Evolutionary conservation across 1,284 basidiomycete species (phyloP).

Genomic region (Ustilago sp.): DNA sequence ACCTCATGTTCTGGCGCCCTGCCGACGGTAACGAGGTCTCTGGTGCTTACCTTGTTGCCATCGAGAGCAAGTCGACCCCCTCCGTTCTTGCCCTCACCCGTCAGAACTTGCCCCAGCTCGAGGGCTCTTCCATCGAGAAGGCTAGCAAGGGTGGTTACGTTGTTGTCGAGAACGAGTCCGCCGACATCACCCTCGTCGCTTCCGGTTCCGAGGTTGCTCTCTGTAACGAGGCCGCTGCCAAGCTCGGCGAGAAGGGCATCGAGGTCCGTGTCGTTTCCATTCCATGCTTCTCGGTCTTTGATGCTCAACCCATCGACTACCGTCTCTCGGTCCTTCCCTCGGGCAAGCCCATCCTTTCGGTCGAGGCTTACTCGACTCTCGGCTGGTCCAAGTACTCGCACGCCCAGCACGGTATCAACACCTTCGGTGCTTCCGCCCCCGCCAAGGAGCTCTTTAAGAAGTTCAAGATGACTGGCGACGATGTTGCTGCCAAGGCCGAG

Average conservation of each 20-base stretch:
- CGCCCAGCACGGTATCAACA: slow-evolving; percentile 62
- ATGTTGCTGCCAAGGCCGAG: slow-evolving; percentile 81
- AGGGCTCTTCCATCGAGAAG: slow-evolving; percentile 85
- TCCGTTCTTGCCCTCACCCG: slow-evolving; percentile 85
- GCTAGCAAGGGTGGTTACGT: slow-evolving; percentile 90
- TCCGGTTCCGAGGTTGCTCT: slow-evolving; percentile 89
- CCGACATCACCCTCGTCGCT: slow-evolving; percentile 86
- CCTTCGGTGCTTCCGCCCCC: slow-evolving; percentile 83
- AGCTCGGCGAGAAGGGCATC: slow-evolving; percentile 76
- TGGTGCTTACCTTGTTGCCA: slow-evolving; percentile 84
- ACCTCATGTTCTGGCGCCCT: slow-evolving; percentile 78
- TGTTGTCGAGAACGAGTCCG: slow-evolving; percentile 79
- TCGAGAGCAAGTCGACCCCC: slow-evolving; percentile 81
- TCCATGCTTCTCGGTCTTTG: slow-evolving; percentile 90
- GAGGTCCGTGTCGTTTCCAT: slow-evolving; percentile 86
- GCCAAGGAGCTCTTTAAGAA: slow-evolving; percentile 84
- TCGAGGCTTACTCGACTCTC: slow-evolving; percentile 79
- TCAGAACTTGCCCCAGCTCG: slow-evolving; percentile 92
- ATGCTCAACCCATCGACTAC: slow-evolving; percentile 84
- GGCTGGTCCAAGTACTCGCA: slow-evolving; percentile 69
- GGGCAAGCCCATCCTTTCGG: slow-evolving; percentile 87
- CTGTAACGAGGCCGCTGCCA: slow-evolving; percentile 83
- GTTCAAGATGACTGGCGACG: slow-evolving; percentile 72
- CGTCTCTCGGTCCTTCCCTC: slow-evolving; percentile 84
- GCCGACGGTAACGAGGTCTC: slow-evolving; percentile 95